These are phyloP conservation scores for Diplodia intermedia DNA, from an alignment of 2,329 filamentous ascomycete genomes.

Conservation along the genomic window DNA sequence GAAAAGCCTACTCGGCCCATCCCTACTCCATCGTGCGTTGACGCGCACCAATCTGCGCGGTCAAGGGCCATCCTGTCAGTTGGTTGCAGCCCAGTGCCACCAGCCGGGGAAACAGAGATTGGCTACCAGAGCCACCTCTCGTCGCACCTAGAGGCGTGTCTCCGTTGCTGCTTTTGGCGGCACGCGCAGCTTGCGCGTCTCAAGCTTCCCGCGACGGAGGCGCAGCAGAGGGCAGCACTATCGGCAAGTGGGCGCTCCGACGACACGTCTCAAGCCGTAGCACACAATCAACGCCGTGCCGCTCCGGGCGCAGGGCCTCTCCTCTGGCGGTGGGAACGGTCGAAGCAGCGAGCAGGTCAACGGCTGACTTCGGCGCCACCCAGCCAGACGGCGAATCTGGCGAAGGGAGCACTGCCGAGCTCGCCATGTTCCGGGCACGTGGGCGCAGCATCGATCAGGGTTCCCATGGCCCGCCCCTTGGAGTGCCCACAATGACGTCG, in stretches of 20 bases:
- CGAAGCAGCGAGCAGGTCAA: conserved; percentile 6
- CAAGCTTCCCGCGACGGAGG: conserved; percentile 17
- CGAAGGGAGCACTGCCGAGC: conserved; percentile 26
- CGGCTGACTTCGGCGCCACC: conserved; percentile 27
- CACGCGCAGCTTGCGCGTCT: conserved; percentile 27
- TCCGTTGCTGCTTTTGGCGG: conserved; percentile 22
- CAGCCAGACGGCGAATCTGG: conserved; percentile 6
- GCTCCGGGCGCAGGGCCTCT: conserved; percentile 7
- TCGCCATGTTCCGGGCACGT: conserved; percentile 32
- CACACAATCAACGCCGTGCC: conserved; percentile 3
- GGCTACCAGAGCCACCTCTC: conserved; percentile 2
- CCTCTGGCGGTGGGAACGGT: conserved; percentile 7
- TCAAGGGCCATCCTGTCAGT: conserved; percentile 3
- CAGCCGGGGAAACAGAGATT: conserved; percentile 23
- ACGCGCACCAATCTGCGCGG: conserved; percentile 24
- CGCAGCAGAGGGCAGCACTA: conserved; percentile 17
- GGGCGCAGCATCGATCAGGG: conserved; percentile 31
- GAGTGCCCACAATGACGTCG: conserved; percentile 30
- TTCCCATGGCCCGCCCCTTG: conserved; percentile 27
- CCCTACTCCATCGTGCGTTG: background rate
- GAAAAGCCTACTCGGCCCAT: conserved; percentile 15
- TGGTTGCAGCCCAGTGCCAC: conserved; percentile 12
- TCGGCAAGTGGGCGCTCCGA: conserved; percentile 7
- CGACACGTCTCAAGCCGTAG: conserved; percentile 7
- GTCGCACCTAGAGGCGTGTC: conserved; percentile 23